Evolutionary conservation across 305 asterid species (phyloP).

Genomic region (Striga hermonthica): DNA sequence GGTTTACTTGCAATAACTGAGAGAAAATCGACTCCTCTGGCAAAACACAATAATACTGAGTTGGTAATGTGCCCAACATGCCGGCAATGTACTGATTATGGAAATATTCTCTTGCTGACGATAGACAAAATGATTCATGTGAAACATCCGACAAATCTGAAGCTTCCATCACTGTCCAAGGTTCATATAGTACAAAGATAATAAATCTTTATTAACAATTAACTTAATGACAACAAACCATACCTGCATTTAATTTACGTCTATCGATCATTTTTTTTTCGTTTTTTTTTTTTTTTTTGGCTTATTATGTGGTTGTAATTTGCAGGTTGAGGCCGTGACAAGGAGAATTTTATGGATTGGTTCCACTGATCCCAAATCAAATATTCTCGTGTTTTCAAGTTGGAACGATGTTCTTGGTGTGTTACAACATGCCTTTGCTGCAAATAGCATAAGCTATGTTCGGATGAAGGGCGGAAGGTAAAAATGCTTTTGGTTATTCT

Average conservation of each 20-base stretch:
- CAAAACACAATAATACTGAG: slow-evolving; percentile 43
- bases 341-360: slow-evolving; percentile 83
- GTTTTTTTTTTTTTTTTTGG: no score
- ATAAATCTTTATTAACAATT: slow-evolving; percentile 21
- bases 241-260: not conserved
- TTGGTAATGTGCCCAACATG: slow-evolving; percentile 95
- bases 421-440: slow-evolving; percentile 79
- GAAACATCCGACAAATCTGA: slow-evolving; percentile 47
- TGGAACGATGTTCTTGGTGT: slow-evolving; percentile 99
- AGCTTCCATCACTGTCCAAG: slow-evolving; percentile 59
- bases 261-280: not conserved
- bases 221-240: slow-evolving; percentile 22
- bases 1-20: slow-evolving; percentile 92
- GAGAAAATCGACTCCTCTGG: slow-evolving; percentile 48
- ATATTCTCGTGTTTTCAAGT: slow-evolving; percentile 83
- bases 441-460: slow-evolving; percentile 67
- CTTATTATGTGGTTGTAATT: slow-evolving; percentile 28
- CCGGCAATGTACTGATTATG: slow-evolving; percentile 72
- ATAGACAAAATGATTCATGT: slow-evolving; percentile 40
- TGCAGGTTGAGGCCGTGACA: slow-evolving; percentile 87
- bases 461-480: slow-evolving; percentile 99
- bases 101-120: slow-evolving; percentile 86
- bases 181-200: slow-evolving; percentile 97
- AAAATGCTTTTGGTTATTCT: slow-evolving; percentile 14
- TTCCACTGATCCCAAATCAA: slow-evolving; percentile 54